Evolutionary conservation across 306 rosid genomes (phyloP).

Genomic region (Mucuna pruriens): DNA sequence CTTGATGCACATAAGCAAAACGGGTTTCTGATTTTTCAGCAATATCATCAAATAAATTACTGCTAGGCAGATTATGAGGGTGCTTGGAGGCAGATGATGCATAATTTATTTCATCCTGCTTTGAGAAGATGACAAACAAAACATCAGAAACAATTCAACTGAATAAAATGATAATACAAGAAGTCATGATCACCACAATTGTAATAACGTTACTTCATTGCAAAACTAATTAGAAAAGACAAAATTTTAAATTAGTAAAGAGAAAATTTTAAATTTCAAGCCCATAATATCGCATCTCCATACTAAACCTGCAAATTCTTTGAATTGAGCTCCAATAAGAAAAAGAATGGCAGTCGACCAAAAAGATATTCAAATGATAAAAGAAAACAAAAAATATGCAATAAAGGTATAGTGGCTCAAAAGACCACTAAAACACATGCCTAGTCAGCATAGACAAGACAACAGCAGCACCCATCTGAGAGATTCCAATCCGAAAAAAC

Average conservation of each 20-base stretch:
- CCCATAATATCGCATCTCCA: neutral
- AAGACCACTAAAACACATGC: neutral
- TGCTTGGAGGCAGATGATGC: slow-evolving; percentile 62
- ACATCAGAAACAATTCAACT: slow-evolving; percentile 16
- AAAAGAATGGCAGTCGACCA: neutral
- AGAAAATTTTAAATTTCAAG: slow-evolving; percentile 24
- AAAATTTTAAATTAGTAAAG: slow-evolving; percentile 15
- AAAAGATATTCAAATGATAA: neutral
- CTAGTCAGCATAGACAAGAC: neutral
- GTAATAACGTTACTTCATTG: slow-evolving; percentile 16
- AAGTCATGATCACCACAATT: neutral
- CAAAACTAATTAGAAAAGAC: neutral
- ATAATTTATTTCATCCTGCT: slow-evolving; percentile 44
- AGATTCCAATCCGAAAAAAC: neutral
- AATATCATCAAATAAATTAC: slow-evolving; percentile 71
- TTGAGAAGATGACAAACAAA: neutral
- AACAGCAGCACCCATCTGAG: neutral
- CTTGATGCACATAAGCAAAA: slow-evolving; percentile 61
- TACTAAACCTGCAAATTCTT: slow-evolving; percentile 23
- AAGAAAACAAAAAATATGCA: neutral
- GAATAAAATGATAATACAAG: neutral
- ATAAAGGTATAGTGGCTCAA: neutral
- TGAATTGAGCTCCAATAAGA: slow-evolving; percentile 15
- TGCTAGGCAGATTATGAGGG: slow-evolving; percentile 71
- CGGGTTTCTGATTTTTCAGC: slow-evolving; percentile 62